Percentiles rank a stretch among this genome's conserved stretches.
phyloP scores from a whole-genome alignment of 495 filamentous ascomycete species.

The Penicillium bovifimosum region DNA sequence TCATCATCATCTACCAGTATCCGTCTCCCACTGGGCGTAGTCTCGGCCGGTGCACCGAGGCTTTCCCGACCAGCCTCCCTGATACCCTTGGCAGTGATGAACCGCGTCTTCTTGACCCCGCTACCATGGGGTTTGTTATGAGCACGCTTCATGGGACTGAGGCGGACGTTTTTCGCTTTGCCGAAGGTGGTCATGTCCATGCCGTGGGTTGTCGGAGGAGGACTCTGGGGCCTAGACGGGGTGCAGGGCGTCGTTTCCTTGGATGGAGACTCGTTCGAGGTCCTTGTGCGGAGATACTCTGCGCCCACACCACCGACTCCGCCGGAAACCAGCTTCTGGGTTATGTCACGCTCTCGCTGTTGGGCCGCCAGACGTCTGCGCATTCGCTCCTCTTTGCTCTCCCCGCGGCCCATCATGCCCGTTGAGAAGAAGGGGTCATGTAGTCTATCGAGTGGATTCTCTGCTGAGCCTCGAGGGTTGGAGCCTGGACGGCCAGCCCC shows the following conservation, averaged over 20 bases:
- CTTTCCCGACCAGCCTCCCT: constrained; percentile 73
- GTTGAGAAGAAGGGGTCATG: constrained; percentile 50
- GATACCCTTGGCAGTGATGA: constrained; percentile 71
- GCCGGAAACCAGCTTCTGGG: constrained; percentile 55
- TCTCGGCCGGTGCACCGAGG: constrained; percentile 47
- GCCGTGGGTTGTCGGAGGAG: constrained; percentile 7
- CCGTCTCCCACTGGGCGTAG: constrained; percentile 21
- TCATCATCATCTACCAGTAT: constrained; percentile 38
- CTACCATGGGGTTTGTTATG: constrained; percentile 33
- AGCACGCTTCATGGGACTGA: constrained; percentile 64
- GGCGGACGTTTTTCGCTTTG: constrained; percentile 46
- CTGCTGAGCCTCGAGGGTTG: constrained; percentile 43
- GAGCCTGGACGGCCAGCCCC: constrained; percentile 18
- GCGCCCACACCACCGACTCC: constrained; percentile 63
- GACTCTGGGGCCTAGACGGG: constrained; percentile 9
- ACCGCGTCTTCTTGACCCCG: constrained; percentile 70
- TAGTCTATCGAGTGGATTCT: constrained; percentile 63
- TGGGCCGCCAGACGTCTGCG: constrained; percentile 63
- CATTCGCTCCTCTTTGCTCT: constrained; percentile 60
- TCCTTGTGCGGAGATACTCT: constrained; percentile 65
- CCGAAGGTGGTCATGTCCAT: constrained; percentile 28
- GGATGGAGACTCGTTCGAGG: constrained; percentile 18
- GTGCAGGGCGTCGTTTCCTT: constrained; percentile 4
- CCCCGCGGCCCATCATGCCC: constrained; percentile 42
- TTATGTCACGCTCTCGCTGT: constrained; percentile 78